Conservation (phyloP, 345 rosid genomes). For the Hibiscus trionum region DNA sequence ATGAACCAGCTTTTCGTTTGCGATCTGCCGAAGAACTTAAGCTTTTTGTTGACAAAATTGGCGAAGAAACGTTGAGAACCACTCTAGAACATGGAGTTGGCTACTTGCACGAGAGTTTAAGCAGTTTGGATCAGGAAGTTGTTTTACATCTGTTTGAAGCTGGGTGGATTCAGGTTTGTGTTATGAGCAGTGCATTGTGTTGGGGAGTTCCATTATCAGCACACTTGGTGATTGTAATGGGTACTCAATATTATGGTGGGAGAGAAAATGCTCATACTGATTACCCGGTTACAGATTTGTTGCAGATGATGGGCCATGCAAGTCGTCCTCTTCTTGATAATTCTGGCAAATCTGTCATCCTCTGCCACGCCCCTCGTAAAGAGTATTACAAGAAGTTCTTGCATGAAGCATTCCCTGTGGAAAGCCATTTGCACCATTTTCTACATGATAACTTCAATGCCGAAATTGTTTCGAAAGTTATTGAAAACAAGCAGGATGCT, state of each 20-base stretch:
- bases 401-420: slow-evolving; percentile 85
- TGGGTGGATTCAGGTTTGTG: slow-evolving; percentile 90
- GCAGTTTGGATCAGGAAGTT: slow-evolving; percentile 72
- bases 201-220: slow-evolving; percentile 86
- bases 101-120: slow-evolving; percentile 88
- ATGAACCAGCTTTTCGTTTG: slow-evolving; percentile 53
- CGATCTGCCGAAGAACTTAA: slow-evolving; percentile 48
- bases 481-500: slow-evolving; percentile 92
- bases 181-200: slow-evolving; percentile 85
- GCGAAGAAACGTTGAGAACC: slow-evolving; percentile 58
- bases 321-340: slow-evolving; percentile 71
- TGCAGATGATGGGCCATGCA: slow-evolving; percentile 98
- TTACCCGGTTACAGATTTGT: slow-evolving; percentile 75
- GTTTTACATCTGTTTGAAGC: slow-evolving; percentile 70
- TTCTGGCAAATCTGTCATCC: slow-evolving; percentile 80
- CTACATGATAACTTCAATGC: slow-evolving; percentile 87
- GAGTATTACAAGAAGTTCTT: slow-evolving; percentile 91
- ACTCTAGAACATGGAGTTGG: slow-evolving; percentile 74
- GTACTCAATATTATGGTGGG: slow-evolving; percentile 89
- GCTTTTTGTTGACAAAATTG: slow-evolving; percentile 42
- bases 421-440: slow-evolving; percentile 85
- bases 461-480: slow-evolving; percentile 68
- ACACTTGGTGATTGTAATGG: slow-evolving; percentile 85
- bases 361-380: slow-evolving; percentile 81
- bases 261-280: slow-evolving; percentile 80